These are phyloP conservation scores for Chalciporus pseudorubinellus DNA, from an alignment of 768 basidiomycete species.

Conservation along the genomic window DNA sequence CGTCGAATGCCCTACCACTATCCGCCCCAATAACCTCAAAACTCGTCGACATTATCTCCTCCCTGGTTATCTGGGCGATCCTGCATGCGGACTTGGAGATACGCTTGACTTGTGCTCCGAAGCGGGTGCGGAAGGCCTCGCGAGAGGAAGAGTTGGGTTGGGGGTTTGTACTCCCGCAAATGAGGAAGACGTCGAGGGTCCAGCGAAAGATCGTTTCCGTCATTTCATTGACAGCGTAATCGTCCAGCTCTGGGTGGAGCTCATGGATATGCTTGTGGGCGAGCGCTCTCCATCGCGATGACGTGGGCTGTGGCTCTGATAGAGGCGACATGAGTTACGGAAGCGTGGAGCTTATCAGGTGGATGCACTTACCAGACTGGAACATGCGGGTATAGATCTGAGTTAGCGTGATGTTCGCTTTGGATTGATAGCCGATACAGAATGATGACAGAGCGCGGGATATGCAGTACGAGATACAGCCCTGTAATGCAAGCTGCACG, in stretches of 20 bases:
- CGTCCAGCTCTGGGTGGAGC: slow-evolving; percentile 62
- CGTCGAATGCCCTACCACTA: slow-evolving; percentile 48
- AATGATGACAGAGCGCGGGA: slow-evolving; percentile 67
- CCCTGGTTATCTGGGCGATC: slow-evolving; percentile 60
- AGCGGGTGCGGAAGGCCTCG: slow-evolving; percentile 45
- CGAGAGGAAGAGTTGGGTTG: slow-evolving; percentile 37
- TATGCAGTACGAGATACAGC: slow-evolving; percentile 63
- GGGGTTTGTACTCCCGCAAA: slow-evolving; percentile 56
- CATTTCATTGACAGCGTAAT: slow-evolving; percentile 68
- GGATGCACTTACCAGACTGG: slow-evolving; percentile 41
- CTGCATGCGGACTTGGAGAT: slow-evolving; percentile 63
- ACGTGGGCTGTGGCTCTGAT: slow-evolving; percentile 72
- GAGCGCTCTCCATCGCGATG: slow-evolving; percentile 73
- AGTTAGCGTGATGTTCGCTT: slow-evolving; percentile 61
- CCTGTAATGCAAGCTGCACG: slow-evolving; percentile 74
- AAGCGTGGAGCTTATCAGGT: background rate
- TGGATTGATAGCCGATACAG: slow-evolving; percentile 71
- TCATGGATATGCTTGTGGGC: slow-evolving; percentile 67
- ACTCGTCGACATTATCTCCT: slow-evolving; percentile 75
- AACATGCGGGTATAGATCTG: slow-evolving; percentile 62
- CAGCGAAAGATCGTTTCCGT: slow-evolving; percentile 73
- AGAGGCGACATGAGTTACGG: slow-evolving; percentile 15
- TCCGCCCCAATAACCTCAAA: slow-evolving; percentile 70
- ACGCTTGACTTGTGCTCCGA: slow-evolving; percentile 59
- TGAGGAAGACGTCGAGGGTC: slow-evolving; percentile 62